Evolutionary conservation across 2,329 filamentous ascomycete genomes (phyloP).

Genomic region (Colletotrichum tofieldiae): DNA sequence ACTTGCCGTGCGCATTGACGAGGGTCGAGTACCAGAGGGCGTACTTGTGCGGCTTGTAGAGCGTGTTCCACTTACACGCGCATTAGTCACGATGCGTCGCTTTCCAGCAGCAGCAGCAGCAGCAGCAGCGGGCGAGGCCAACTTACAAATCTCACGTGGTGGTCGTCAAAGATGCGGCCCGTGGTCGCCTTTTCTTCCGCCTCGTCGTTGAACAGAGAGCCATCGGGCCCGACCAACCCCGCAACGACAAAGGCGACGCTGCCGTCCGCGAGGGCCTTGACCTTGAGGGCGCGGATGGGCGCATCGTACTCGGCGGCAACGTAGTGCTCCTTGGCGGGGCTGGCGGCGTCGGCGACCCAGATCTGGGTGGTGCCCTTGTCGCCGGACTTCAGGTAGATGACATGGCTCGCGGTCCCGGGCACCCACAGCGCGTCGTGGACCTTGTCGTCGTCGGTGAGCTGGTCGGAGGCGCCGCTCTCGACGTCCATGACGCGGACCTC

Average conservation of each 20-base stretch:
- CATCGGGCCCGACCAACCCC: constrained; percentile 52
- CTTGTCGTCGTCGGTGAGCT: constrained; percentile 48
- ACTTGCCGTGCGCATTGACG: constrained; percentile 48
- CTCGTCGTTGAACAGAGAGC: constrained; percentile 53
- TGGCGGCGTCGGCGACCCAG: constrained; percentile 48
- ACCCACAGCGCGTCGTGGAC: constrained; percentile 56
- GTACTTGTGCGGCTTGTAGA: constrained; percentile 51
- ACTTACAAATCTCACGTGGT: constrained; percentile 53
- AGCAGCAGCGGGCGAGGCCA: not conserved
- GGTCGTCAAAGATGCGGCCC: constrained; percentile 54
- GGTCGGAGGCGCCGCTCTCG: constrained; percentile 47
- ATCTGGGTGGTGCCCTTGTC: constrained; percentile 52
- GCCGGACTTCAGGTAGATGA: constrained; percentile 52
- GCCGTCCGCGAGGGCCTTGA: constrained; percentile 53
- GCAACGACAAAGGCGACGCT: constrained; percentile 55
- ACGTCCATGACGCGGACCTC: constrained; percentile 55
- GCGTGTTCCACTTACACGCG: constrained; percentile 51
- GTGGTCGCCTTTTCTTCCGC: constrained; percentile 46
- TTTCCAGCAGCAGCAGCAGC: not conserved
- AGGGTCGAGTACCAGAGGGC: constrained; percentile 58
- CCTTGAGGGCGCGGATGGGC: constrained; percentile 52
- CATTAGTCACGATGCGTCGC: not conserved
- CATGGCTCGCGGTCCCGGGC: constrained; percentile 48
- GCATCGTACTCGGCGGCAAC: constrained; percentile 52
- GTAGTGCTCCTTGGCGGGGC: constrained; percentile 45